phyloP scores from a whole-genome alignment of 2,329 filamentous ascomycete genomes.

The Sarocladium brachiariae region DNA sequence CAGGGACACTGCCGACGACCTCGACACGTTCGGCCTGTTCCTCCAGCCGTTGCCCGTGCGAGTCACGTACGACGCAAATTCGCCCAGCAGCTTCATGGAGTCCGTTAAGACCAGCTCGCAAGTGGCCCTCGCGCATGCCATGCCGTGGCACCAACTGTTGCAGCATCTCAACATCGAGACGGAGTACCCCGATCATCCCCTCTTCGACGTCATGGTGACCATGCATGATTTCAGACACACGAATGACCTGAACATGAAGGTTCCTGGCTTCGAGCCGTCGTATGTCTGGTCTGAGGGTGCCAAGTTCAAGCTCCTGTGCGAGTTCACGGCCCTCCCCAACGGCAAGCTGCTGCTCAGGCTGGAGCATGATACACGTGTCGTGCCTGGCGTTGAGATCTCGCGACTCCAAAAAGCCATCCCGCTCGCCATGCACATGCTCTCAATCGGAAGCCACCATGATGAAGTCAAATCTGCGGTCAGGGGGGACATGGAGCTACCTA shows the following conservation, averaged over 20 bases:
- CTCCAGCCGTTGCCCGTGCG: background rate
- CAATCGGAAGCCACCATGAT: no score
- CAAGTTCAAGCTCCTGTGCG: conserved; percentile 16
- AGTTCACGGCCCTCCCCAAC: conserved; percentile 12
- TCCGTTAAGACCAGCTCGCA: conserved; percentile 17
- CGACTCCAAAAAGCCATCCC: no score
- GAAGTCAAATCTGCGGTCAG: no score
- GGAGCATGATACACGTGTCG: conserved; percentile 12
- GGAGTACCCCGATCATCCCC: conserved; percentile 13
- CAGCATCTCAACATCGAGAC: conserved; percentile 14
- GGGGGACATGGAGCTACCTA: no score
- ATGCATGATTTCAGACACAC: conserved; percentile 15
- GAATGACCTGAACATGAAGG: background rate
- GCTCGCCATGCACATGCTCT: no score
- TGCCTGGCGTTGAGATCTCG: background rate
- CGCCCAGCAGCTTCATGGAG: background rate
- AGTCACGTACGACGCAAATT: background rate
- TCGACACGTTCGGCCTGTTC: background rate
- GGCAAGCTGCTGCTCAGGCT: conserved; percentile 11
- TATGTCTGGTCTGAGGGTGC: conserved; percentile 13
- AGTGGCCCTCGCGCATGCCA: conserved; percentile 20
- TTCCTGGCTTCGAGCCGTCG: background rate
- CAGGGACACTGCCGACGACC: background rate
- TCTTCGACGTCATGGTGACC: conserved; percentile 19
- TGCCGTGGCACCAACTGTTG: conserved; percentile 24